phyloP scores from a whole-genome alignment of 1,284 basidiomycete genomes.

The Leccinum subrobustum region DNA sequence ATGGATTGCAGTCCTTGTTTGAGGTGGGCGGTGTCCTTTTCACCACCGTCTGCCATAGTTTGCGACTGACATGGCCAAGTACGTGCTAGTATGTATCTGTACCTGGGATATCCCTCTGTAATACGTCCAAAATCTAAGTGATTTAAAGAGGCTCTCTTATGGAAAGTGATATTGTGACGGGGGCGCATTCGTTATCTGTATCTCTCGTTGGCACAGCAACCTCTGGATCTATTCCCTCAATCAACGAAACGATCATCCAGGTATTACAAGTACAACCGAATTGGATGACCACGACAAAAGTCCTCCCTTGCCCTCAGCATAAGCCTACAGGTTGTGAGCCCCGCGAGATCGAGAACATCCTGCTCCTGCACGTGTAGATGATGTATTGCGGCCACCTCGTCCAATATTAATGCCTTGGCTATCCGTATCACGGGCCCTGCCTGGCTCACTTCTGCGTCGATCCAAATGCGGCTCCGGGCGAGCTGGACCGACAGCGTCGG shows the following conservation, averaged over 20 bases:
- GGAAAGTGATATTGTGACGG: constrained; percentile 27
- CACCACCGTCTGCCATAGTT: constrained; percentile 69
- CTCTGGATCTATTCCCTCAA: constrained; percentile 37
- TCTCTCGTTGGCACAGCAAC: constrained; percentile 54
- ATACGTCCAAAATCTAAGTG: neutral
- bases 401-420: constrained; percentile 28
- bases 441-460: constrained; percentile 5
- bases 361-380: constrained; percentile 57
- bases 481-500: constrained; percentile 45
- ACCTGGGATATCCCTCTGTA: neutral
- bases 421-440: neutral
- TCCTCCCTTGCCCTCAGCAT: constrained; percentile 44
- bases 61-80: constrained; percentile 51
- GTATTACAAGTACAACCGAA: neutral
- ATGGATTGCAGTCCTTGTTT: constrained; percentile 61
- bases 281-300: constrained; percentile 50
- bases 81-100: neutral
- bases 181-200: constrained; percentile 49
- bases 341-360: constrained; percentile 52
- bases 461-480: constrained; percentile 39
- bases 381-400: constrained; percentile 54
- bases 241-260: neutral
- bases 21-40: constrained; percentile 56
- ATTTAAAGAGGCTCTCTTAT: constrained; percentile 20
- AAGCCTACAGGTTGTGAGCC: constrained; percentile 50